phyloP scores from a whole-genome alignment of 2,329 filamentous ascomycete species.

The Pyrenophora teres region DNA sequence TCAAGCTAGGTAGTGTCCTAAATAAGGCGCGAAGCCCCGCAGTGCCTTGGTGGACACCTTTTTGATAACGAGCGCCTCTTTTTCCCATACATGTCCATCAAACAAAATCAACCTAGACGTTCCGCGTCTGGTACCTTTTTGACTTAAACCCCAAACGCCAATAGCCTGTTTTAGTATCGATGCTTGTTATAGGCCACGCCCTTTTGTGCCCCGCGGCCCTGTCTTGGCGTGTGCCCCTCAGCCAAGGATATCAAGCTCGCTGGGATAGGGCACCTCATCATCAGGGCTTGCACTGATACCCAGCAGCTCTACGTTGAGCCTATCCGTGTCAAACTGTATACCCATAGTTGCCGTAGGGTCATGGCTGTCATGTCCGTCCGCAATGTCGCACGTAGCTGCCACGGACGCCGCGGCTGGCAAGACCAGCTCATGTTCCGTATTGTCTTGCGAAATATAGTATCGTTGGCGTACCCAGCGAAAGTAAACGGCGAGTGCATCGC shows the following conservation, averaged over 20 bases:
- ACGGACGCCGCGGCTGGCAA: constrained; percentile 83
- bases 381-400: constrained; percentile 49
- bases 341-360: not conserved
- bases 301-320: constrained; percentile 4
- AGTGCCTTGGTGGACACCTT: too few relatives aligned
- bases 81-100: too few relatives aligned
- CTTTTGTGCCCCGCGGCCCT: not conserved
- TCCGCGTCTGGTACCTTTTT: too few relatives aligned
- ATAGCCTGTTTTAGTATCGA: too few relatives aligned
- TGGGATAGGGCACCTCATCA: constrained; percentile 4
- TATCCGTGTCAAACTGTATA: not conserved
- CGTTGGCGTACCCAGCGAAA: constrained; percentile 28
- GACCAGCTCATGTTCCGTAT: constrained; percentile 49
- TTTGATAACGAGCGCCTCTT: too few relatives aligned
- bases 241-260: constrained; percentile 13
- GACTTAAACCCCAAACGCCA: too few relatives aligned
- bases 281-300: constrained; percentile 8
- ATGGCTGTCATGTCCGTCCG: not conserved
- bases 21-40: too few relatives aligned
- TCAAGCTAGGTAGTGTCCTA: too few relatives aligned
- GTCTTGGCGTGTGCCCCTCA: constrained; percentile 2
- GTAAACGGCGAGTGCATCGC: constrained; percentile 30
- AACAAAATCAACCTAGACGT: too few relatives aligned
- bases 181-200: not conserved
- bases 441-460: constrained; percentile 8